Evolutionary conservation across 2,329 filamentous ascomycete genomes (phyloP), one percentile per base, ranked within the genome.

Genomic region (Colletotrichum phormii): DNA sequence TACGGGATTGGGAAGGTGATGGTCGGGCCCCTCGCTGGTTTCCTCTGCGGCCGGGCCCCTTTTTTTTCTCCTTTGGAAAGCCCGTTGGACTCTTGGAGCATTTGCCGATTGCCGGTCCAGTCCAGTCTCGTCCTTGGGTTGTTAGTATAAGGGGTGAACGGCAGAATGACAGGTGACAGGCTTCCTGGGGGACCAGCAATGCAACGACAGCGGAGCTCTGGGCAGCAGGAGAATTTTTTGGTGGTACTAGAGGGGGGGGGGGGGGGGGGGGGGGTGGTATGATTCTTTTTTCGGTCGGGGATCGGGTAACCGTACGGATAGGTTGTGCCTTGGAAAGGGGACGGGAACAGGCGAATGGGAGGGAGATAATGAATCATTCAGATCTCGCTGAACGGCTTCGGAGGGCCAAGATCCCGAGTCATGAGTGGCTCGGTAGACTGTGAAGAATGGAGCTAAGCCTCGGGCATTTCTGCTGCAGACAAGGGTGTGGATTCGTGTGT

Each of bases 351-450:
- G 70, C 70, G 57, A 73, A 71, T 66, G 37, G 55, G 68, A 62
- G 35, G 57, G 62, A 49, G 62, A 59, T 71, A 63, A 73, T 73
- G 71, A 67, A 71, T 72, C 71, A 66, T 72, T 67, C 67, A 71
- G 67, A 67, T 46, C 46, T 18, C 3, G 46, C 18, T 13, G 22
- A 22, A 67, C 54, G 57, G 67, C 67, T 26, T 57, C 61, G 67
- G 67, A 57, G 24, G 46, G 61, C 62, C 31, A 49, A 72, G 58
- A 35, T 49, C 49, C 67, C 67, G 71, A 73, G 71, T 73, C 71
- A 73, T 73, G 67, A 58, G 51, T 26, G 37, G 42, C 55, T 49
- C 46, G 55, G 71, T 24, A 59, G 61, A 57, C 58, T 67, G 35
- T 49, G 59, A 31, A 46, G 59, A 58, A 57, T 46, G 18, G 69